phyloP scores from a whole-genome alignment of 2,329 filamentous ascomycete genomes.

The Cladosporium sp. region DNA sequence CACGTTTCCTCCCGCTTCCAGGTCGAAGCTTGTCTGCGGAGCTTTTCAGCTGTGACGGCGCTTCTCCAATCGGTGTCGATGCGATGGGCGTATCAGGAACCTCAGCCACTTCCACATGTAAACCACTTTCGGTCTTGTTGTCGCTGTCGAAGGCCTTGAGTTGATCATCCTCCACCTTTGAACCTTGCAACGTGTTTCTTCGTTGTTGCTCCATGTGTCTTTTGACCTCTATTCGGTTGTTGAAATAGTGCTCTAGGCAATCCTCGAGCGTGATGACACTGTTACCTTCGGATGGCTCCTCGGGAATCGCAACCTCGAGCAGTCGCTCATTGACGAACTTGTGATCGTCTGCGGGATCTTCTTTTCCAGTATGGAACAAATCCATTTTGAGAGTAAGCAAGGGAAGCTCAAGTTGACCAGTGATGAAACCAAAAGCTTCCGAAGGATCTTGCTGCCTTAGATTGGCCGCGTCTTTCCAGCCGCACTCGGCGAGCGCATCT shows the following conservation, averaged over 20 bases:
- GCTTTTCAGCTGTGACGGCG: constrained; percentile 28
- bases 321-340: constrained; percentile 91
- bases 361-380: constrained; percentile 86
- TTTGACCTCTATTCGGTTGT: constrained; percentile 85
- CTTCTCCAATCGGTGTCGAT: constrained; percentile 26
- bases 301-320: constrained; percentile 85
- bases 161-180: constrained; percentile 26
- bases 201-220: constrained; percentile 65
- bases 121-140: constrained; percentile 29
- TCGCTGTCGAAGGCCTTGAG: constrained; percentile 24
- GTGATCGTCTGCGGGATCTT: constrained; percentile 81
- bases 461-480: constrained; percentile 77
- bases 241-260: constrained; percentile 92
- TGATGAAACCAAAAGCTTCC: constrained; percentile 93
- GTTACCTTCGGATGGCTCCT: constrained; percentile 65
- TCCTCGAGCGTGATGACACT: constrained; percentile 73
- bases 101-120: constrained; percentile 24
- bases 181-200: constrained; percentile 57
- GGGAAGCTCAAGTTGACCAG: constrained; percentile 82
- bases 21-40: constrained; percentile 37
- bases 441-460: constrained; percentile 92
- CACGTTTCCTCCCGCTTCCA: constrained; percentile 41
- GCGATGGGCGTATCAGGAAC: constrained; percentile 37
- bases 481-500: constrained; percentile 77
- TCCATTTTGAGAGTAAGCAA: constrained; percentile 90